Evolutionary conservation across 257 asterid genomes (phyloP).

Genomic region (Nicotiana knightiana): DNA sequence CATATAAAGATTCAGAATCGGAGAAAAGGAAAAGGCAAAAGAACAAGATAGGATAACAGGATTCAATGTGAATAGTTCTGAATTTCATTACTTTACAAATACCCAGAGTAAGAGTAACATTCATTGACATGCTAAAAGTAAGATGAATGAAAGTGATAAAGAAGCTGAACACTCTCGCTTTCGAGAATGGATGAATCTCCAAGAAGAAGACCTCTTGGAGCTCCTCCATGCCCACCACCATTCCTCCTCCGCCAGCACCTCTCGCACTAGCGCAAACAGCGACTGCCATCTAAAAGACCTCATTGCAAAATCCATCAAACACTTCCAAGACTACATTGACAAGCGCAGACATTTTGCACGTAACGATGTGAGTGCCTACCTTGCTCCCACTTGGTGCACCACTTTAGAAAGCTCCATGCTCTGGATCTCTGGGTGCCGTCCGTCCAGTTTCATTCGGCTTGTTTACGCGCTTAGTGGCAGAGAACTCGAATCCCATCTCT

Average conservation of each 20-base stretch:
- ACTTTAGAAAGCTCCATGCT: constrained; percentile 26
- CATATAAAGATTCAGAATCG: background rate
- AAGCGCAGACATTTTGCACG: constrained; percentile 17
- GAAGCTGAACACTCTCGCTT: background rate
- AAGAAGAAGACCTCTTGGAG: background rate
- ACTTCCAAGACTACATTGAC: constrained; percentile 26
- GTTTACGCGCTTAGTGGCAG: constrained; percentile 29
- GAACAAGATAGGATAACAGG: background rate
- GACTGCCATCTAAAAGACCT: background rate
- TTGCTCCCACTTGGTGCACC: constrained; percentile 35
- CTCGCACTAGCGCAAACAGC: background rate
- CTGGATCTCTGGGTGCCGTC: constrained; percentile 38
- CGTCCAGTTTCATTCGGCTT: constrained; percentile 32
- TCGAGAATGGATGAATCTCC: background rate
- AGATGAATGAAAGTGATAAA: background rate
- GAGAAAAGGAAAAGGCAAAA: background rate
- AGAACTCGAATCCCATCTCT: constrained; percentile 11
- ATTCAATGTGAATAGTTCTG: background rate
- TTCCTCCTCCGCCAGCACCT: background rate
- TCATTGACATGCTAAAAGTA: background rate
- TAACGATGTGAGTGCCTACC: constrained; percentile 17
- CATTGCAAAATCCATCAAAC: constrained; percentile 22
- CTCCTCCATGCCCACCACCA: background rate
- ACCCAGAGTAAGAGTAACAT: background rate
- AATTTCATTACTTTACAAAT: background rate